Evolutionary conservation across 306 rosid species (phyloP).

Genomic region (Amphicarpaea edgeworthii): DNA sequence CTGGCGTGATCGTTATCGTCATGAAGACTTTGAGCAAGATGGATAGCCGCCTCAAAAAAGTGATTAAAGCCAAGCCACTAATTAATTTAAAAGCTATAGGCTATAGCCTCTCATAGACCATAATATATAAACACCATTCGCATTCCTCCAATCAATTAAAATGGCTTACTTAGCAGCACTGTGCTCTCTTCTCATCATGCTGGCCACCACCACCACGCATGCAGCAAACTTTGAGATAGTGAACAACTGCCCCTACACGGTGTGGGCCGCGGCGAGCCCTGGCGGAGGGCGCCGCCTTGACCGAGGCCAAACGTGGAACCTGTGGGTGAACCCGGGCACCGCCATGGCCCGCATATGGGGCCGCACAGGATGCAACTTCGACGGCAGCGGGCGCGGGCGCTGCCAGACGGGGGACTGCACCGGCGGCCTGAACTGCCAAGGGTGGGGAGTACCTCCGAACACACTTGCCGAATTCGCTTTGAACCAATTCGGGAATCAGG

Average conservation of each 20-base stretch:
- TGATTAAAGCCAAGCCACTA: neutral
- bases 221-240: slow-evolving; percentile 56
- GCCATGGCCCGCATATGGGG: slow-evolving; percentile 67
- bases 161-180: slow-evolving; percentile 36
- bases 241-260: slow-evolving; percentile 63
- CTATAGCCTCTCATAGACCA: neutral
- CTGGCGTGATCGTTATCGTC: neutral
- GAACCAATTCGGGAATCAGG: slow-evolving; percentile 50
- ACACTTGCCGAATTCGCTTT: slow-evolving; percentile 64
- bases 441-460: slow-evolving; percentile 64
- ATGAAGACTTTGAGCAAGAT: neutral
- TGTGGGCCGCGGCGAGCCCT: slow-evolving; percentile 65
- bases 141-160: neutral
- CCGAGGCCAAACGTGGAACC: slow-evolving; percentile 50
- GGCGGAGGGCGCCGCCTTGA: slow-evolving; percentile 61
- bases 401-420: slow-evolving; percentile 73
- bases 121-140: slow-evolving; percentile 38
- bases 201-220: neutral
- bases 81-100: neutral
- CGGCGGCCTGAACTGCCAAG: slow-evolving; percentile 50
- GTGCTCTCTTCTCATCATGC: slow-evolving; percentile 25
- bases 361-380: slow-evolving; percentile 72
- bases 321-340: slow-evolving; percentile 50
- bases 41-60: slow-evolving; percentile 8
- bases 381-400: slow-evolving; percentile 52